Conservation (phyloP, 2,329 filamentous ascomycete genomes). For the Paecilomyces niveus region DNA sequence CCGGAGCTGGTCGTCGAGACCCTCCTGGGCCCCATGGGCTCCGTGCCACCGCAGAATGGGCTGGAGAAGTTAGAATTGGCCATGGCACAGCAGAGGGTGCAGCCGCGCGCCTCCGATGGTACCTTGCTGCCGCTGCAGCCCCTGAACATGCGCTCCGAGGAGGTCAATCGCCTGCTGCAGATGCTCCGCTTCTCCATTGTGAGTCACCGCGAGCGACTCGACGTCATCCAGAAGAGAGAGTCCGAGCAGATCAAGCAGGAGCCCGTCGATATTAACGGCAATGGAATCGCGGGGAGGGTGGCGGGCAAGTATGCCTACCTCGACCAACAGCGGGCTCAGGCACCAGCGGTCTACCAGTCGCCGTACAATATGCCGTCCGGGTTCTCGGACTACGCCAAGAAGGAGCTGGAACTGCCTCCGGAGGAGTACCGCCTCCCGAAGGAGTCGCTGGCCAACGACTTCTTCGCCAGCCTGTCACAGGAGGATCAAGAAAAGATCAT, state of each 20-base stretch:
- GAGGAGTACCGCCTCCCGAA: constrained; percentile 25
- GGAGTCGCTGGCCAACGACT: constrained; percentile 36
- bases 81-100: constrained; percentile 38
- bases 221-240: constrained; percentile 32
- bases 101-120: constrained; percentile 31
- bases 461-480: constrained; percentile 31
- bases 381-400: constrained; percentile 35
- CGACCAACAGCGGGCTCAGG: constrained; percentile 30
- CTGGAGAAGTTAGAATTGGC: constrained; percentile 37
- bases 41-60: constrained; percentile 32
- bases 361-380: constrained; percentile 38
- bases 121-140: constrained; percentile 31
- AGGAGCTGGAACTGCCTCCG: constrained; percentile 29
- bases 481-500: constrained; percentile 37
- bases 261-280: constrained; percentile 20
- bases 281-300: constrained; percentile 22
- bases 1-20: constrained; percentile 38
- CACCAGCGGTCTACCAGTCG: constrained; percentile 34
- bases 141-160: constrained; percentile 37
- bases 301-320: constrained; percentile 34
- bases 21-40: constrained; percentile 34
- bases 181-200: constrained; percentile 39
- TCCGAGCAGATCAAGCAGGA: constrained; percentile 26
- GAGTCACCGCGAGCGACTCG: constrained; percentile 31
- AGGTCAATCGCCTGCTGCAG: constrained; percentile 34